Evolutionary conservation across 768 basidiomycete species (phyloP).

Genomic region (Kwoniella bestiolae): DNA sequence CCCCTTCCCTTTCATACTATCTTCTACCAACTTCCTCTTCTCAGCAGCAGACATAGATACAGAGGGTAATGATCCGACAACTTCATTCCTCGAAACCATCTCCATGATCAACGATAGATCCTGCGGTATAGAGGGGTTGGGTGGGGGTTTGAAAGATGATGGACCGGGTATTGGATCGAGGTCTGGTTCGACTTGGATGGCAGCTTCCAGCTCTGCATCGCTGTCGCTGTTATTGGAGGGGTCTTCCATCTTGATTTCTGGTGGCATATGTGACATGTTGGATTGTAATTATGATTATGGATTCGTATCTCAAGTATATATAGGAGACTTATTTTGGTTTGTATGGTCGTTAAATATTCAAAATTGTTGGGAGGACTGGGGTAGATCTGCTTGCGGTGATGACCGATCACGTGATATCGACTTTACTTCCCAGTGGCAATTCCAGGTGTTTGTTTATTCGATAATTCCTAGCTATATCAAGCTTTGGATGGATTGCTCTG

Average conservation of each 20-base stretch:
- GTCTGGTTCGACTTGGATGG: conserved; percentile 5
- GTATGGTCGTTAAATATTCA: no score
- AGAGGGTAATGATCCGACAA: conserved; percentile 42
- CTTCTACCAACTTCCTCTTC: conserved; percentile 45
- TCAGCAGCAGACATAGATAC: conserved; percentile 40
- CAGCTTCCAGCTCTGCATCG: conserved; percentile 25
- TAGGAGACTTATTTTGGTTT: no score
- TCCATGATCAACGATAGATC: conserved; percentile 54
- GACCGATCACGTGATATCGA: no score
- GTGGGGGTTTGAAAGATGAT: conserved; percentile 29
- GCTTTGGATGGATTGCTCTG: no score
- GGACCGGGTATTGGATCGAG: background rate
- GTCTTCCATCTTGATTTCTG: conserved; percentile 9
- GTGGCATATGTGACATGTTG: background rate
- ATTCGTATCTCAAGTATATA: no score
- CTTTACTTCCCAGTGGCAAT: no score
- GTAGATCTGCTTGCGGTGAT: no score
- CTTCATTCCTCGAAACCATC: conserved; percentile 46
- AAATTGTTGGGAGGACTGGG: no score
- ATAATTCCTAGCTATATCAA: no score
- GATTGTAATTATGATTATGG: no score
- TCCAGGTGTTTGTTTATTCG: no score
- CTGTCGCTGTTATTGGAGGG: background rate
- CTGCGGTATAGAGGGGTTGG: conserved; percentile 46
- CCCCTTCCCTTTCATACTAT: conserved; percentile 30